A percentile compares a stretch with the other conserved stretches of the same genome.
Conservation (phyloP, 139 green algal species). For the Volvox reticuliferus region DNA sequence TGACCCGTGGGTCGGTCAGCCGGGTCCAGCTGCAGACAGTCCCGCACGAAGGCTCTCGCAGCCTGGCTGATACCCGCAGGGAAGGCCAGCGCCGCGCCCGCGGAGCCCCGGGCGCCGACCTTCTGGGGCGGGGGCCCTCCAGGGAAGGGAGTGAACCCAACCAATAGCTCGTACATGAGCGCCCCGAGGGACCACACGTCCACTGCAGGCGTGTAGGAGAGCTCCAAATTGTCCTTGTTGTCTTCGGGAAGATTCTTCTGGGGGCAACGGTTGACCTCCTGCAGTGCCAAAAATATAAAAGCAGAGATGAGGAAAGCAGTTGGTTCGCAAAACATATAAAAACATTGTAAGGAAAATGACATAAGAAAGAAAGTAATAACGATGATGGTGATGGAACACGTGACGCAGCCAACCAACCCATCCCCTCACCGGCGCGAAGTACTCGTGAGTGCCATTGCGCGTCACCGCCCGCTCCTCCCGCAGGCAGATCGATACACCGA, state of each 20-base stretch:
- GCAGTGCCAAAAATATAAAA: neutral
- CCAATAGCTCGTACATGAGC: constrained; percentile 68
- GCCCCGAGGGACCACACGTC: constrained; percentile 63
- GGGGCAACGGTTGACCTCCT: constrained; percentile 60
- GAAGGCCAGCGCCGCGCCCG: constrained; percentile 15
- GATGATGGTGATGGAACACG: too few relatives aligned
- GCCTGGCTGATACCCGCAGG: constrained; percentile 20
- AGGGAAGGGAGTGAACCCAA: constrained; percentile 41
- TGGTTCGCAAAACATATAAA: too few relatives aligned
- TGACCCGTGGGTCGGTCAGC: constrained; percentile 44
- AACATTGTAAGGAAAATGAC: too few relatives aligned
- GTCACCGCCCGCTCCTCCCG: constrained; percentile 66
- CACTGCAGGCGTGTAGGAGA: constrained; percentile 58
- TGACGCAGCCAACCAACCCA: too few relatives aligned
- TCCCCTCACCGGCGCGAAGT: constrained; percentile 56
- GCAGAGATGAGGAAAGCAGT: too few relatives aligned
- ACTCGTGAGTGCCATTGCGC: constrained; percentile 60
- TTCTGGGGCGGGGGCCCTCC: neutral
- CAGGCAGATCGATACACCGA: constrained; percentile 68
- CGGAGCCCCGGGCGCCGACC: neutral
- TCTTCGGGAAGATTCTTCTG: constrained; percentile 59
- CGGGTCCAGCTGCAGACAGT: constrained; percentile 48
- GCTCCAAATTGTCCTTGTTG: constrained; percentile 57
- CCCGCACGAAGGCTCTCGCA: constrained; percentile 31
- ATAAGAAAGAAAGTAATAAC: too few relatives aligned